Evolutionary conservation across 495 filamentous ascomycete species (phyloP), one percentile per base, ranked within the genome.

Genomic region (Immersiella caudata): DNA sequence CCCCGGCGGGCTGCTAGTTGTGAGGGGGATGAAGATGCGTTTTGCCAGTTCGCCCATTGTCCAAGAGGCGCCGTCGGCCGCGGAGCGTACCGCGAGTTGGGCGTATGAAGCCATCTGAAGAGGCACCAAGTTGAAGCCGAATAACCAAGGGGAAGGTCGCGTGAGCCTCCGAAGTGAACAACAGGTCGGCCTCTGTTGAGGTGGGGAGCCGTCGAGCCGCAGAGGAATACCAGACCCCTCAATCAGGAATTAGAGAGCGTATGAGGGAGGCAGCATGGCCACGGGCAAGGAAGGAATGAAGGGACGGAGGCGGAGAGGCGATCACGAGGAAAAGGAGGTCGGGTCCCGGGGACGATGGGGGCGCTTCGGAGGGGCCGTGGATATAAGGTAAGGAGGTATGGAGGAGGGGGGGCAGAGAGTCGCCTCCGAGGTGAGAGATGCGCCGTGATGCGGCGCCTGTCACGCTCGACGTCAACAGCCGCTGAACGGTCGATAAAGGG

Each of bases 11-110:
- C 86, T 92, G 46, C 86, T 89, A 62, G 87, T 83, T 65, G 84
- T 89, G 71, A 89, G 81, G 5, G 89, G 88, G 68, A 96, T 90
- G 70, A 86, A 80, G 72, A 96, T 90, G 29, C 93, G 87, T 81
- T 91, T 91, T 64, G 81, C 83, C 62, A 96, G 85, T 21, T 75
- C 71, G 25, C 71, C 72, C 25, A 79, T 22, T 5, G 74, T 70
- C 54, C 69, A 71, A 29, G 76, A 71, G 24, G 74, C 68, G 35
- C 60, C 64, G 33, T 69, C 69, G 27, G 70, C 62, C 16, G 65
- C 70, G 63, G 68, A 62, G 33, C 65, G 68, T 11, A 75, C 61
- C 64, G 65, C 68, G 26, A 71, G 65, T 60, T 67, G 52, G 8
- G 65, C 27, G 11, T 72, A 65, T 62, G 75, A 74, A 66, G 73